Conservation (phyloP, 495 filamentous ascomycete species). For the Rhypophila decipiens region DNA sequence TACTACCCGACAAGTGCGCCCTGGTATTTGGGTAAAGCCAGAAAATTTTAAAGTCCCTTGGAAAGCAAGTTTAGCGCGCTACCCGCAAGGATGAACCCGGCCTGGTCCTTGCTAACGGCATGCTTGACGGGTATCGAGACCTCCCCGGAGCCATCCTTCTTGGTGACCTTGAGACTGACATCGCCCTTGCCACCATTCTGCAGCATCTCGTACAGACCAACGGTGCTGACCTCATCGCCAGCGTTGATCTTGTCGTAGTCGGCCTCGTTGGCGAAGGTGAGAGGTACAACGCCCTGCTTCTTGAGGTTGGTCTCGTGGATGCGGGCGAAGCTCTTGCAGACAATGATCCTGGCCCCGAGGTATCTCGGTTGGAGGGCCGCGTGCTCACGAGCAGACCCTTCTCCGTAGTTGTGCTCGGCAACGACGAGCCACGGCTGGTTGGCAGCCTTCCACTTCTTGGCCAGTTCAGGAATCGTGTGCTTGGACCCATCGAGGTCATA, state of each 20-base stretch:
- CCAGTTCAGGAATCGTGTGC: conserved; percentile 77
- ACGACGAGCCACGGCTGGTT: conserved; percentile 81
- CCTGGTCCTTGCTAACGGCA: conserved; percentile 81
- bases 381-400: conserved; percentile 91
- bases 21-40: too few relatives aligned
- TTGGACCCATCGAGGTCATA: conserved; percentile 69
- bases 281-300: conserved; percentile 94
- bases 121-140: conserved; percentile 61
- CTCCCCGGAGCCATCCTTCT: conserved; percentile 53
- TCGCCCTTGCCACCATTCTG: conserved; percentile 73
- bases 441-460: conserved; percentile 66
- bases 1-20: too few relatives aligned
- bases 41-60: conserved; percentile 33
- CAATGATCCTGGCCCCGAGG: conserved; percentile 80
- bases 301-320: conserved; percentile 99
- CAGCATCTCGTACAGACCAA: conserved; percentile 77
- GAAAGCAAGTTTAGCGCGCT: conserved; percentile 88
- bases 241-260: conserved; percentile 81
- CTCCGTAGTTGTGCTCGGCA: conserved; percentile 96
- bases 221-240: conserved; percentile 73
- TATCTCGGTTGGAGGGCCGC: conserved; percentile 94
- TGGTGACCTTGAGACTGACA: conserved; percentile 59
- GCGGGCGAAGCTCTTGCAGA: conserved; percentile 86
- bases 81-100: conserved; percentile 83
- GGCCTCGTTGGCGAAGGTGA: conserved; percentile 78